Base-by-base conservation (phyloP, 805 yeast species). In the Wickerhamiella azymoides region DNA sequence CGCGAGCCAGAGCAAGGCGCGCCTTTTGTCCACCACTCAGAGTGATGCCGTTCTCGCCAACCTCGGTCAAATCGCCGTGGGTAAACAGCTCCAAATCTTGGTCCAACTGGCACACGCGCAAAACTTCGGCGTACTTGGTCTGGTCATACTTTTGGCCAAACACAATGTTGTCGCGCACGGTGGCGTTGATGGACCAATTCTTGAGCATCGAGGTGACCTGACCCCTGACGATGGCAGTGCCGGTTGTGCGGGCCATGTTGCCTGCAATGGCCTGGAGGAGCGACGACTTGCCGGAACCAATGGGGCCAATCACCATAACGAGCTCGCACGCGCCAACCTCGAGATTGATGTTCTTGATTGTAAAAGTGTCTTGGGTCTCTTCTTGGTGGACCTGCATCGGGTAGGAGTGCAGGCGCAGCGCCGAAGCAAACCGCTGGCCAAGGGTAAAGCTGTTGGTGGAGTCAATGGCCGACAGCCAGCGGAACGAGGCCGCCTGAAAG, bases 11-110 rank as follows among this genome's bases (percentile, higher is more conserved):
- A 55, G 77, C 78, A 50, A 84, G 77, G 59, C 95, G 74, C 0
- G 94, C 92, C 65, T 84, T 85, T 60, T 84, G 95, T 42, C 95
- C 95, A 43, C 95, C 95, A 9, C 92, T 81, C 39, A 84, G 64
- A 0, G 92, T 85, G 47, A 85, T 80, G 55, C 95, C 95, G 51
- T 88, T 72, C 59, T 84, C 95, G 48, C 95, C 95, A 53, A 84
- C 80, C 62, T 85, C 94, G 1, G 52, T 50, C n/a, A 24, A 27
- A 24, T 52, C 56, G 3, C 53, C 46, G 13, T 40, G 18, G 10
- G 42, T 14, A 13, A 52, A 49, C 32, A 43, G 7, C 10, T 43
- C 39, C 50, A 49, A 39, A 28, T 51, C 55, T 1, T 49, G 44
- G n/a, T 17, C 36, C 2, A 52, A 40, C 21, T 47, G 48, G 33